A percentile compares a stretch with the other conserved stretches of the same genome.
phyloP scores from a whole-genome alignment of 805 yeast species.

The Hanseniaspora taiwanica region DNA sequence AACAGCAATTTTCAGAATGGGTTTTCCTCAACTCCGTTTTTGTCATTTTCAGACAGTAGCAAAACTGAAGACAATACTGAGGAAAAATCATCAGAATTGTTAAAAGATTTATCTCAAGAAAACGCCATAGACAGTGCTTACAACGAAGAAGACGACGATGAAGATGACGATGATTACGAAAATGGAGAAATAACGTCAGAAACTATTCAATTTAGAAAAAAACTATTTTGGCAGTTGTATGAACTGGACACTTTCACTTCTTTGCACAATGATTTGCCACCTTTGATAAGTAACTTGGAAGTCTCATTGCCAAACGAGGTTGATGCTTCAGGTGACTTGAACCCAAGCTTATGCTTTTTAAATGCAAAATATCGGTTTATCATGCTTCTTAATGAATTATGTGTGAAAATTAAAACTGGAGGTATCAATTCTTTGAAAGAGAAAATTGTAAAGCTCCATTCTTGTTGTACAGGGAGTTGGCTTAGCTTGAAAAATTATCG shows the following conservation, averaged over 20 bases:
- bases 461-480: conserved; percentile 37
- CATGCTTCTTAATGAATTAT: conserved; percentile 37
- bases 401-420: conserved; percentile 36
- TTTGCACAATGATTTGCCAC: conserved; percentile 41
- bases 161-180: neutral
- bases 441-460: conserved; percentile 37
- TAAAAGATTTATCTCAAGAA: no score
- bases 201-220: conserved; percentile 36
- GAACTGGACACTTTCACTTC: conserved; percentile 45
- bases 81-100: no score
- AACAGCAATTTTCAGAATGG: no score
- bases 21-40: no score
- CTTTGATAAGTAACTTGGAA: conserved; percentile 29
- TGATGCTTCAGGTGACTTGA: conserved; percentile 25
- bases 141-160: conserved; percentile 32
- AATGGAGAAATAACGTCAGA: neutral
- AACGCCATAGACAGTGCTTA: neutral
- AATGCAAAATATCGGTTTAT: conserved; percentile 42
- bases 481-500: conserved; percentile 24
- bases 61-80: no score
- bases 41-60: no score
- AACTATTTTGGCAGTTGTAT: conserved; percentile 58
- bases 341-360: conserved; percentile 34
- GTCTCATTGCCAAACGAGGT: conserved; percentile 27
- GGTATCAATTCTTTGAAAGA: conserved; percentile 31